Base-by-base conservation (phyloP, 2,329 filamentous ascomycete genomes). In the Pseudogymnoascus sp. region DNA sequence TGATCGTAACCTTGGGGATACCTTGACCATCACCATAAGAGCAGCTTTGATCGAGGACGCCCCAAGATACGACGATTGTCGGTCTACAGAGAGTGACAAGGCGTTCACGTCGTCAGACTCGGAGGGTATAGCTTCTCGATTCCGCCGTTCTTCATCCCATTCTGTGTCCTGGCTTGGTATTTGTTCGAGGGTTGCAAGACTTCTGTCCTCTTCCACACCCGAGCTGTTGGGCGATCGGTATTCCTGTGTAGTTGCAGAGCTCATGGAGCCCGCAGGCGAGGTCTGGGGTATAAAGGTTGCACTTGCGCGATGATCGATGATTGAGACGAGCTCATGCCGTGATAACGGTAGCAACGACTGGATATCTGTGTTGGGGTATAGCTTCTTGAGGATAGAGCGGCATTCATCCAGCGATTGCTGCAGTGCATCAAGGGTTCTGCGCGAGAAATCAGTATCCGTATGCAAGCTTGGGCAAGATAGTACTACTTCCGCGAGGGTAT, bases 1-100 rank as follows among this genome's bases (percentile, higher is more conserved):
- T 1, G 76, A 71, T 39, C 76, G 73, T 28, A 77, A 76, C 16
- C 76, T 75, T 2, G 81, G 81, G 61, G 80, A 80, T 47, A 81
- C 77, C 72, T 76, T 66, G 11, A 72, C 66, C 70, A 91, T 90
- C 54, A 89, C 87, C 74, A 88, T 84, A 35, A 90, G 77, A 1
- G 87, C 87, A 1, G 87, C 87, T 68, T 88, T 88, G 68, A 90
- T 87, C 5, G 87, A 90, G 0, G 88, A 90, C 14, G 88, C 85
- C 1, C 87, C 87, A 3, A 90, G 76, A 67, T 90, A 90, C 2
- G 87, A 85, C 2, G 81, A 77, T 30, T 84, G 82, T 43, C 85
- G 81, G 62, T 88, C 81, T 5, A 72, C 68, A n/a, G 70, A 70
- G 8, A 72, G 80, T 69, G 86, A 89, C 1, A 90, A 75, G 0